Conservation (phyloP, 768 basidiomycete species). For the Tylopilus intermedius region DNA sequence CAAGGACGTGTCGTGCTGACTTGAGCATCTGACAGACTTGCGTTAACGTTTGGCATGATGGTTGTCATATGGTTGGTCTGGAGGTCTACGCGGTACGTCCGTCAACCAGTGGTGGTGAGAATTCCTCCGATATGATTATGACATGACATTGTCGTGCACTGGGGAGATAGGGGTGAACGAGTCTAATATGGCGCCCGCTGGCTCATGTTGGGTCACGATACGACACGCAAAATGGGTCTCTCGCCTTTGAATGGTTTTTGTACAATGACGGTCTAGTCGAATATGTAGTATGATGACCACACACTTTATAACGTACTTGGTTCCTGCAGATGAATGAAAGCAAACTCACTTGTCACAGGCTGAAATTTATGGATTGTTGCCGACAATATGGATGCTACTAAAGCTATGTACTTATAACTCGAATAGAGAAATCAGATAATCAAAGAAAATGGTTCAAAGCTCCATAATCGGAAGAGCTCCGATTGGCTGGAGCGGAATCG, state of each 20-base stretch:
- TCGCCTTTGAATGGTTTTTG: background rate
- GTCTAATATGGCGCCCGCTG: background rate
- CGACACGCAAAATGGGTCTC: background rate
- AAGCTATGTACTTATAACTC: no score
- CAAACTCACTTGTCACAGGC: background rate
- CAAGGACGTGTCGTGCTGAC: slow-evolving; percentile 6
- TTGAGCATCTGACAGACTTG: slow-evolving; percentile 31
- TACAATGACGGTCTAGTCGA: background rate
- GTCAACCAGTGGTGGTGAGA: slow-evolving; percentile 28
- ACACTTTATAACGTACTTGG: background rate
- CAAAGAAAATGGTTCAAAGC: background rate
- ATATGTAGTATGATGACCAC: slow-evolving; percentile 6
- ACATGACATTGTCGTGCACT: slow-evolving; percentile 3
- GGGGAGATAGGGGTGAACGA: slow-evolving; percentile 1
- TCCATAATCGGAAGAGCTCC: slow-evolving; percentile 3
- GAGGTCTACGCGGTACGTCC: slow-evolving; percentile 42
- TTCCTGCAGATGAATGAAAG: background rate
- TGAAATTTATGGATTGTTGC: no score
- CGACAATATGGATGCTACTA: no score
- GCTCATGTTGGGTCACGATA: background rate
- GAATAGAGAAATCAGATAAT: no score
- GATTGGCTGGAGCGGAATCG: slow-evolving; percentile 19
- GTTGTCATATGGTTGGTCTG: slow-evolving; percentile 48
- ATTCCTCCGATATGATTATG: slow-evolving; percentile 23
- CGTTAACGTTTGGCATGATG: slow-evolving; percentile 45